These are phyloP conservation scores for Corinectria fuckeliana DNA, from an alignment of 2,329 filamentous ascomycete species.

Conservation along the genomic window DNA sequence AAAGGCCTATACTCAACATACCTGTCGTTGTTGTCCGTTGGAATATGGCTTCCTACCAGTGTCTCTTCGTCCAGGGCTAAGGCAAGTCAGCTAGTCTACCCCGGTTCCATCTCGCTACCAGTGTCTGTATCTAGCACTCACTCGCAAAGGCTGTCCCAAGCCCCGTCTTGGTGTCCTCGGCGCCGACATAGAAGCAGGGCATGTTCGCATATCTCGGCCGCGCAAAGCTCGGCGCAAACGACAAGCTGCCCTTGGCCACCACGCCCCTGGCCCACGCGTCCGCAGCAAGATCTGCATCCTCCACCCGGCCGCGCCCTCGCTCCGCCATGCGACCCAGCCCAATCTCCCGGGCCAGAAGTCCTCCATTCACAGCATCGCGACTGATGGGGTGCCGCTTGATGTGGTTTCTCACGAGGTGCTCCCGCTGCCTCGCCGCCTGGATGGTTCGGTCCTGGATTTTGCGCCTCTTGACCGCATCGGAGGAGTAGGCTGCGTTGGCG, in stretches of 20 bases:
- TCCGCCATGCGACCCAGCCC: conserved; percentile 23
- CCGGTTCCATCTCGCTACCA: not conserved
- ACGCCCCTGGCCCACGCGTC: conserved; percentile 49
- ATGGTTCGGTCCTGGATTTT: conserved; percentile 51
- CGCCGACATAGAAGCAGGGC: conserved; percentile 49
- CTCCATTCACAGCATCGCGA: conserved; percentile 43
- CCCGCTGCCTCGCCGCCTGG: conserved; percentile 35
- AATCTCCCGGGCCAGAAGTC: conserved; percentile 39
- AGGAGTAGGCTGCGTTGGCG: conserved; percentile 58
- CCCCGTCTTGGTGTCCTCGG: conserved; percentile 47
- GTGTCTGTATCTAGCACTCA: conserved; percentile 39
- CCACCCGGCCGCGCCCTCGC: conserved; percentile 29
- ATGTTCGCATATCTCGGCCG: conserved; percentile 43
- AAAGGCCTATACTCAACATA: conserved; percentile 32
- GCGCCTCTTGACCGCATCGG: conserved; percentile 64
- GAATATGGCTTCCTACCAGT: conserved; percentile 50
- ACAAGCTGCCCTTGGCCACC: conserved; percentile 49
- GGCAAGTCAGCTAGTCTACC: conserved; percentile 23
- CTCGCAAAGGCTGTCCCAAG: conserved; percentile 53
- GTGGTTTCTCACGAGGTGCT: conserved; percentile 44
- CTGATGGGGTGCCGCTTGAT: conserved; percentile 47
- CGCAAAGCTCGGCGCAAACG: conserved; percentile 42
- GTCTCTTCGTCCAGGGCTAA: conserved; percentile 44
- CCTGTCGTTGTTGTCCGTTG: conserved; percentile 51
- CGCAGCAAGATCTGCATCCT: conserved; percentile 37